Percentiles rank a stretch among this genome's conserved stretches.
Conservation (phyloP, 106 monocot species). For the Ottelia alismoides region DNA sequence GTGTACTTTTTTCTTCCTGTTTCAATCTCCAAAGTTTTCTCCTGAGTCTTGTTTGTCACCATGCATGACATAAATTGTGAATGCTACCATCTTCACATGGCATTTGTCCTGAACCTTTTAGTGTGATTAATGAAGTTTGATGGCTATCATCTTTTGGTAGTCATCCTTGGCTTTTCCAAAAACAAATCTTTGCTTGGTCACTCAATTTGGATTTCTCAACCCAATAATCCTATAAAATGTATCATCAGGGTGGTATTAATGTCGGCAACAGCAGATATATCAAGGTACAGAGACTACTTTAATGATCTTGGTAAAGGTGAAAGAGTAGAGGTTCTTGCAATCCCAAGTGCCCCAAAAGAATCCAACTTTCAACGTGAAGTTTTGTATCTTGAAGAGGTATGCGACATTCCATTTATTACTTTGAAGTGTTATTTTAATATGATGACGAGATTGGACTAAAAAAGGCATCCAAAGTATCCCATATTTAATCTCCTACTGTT, state of each 20-base stretch:
- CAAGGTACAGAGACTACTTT: slow-evolving; percentile 74
- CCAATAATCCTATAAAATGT: too few relatives aligned
- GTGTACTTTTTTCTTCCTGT: neutral
- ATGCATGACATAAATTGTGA: too few relatives aligned
- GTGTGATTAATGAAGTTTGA: too few relatives aligned
- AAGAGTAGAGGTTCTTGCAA: slow-evolving; percentile 85
- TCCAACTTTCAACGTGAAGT: slow-evolving; percentile 56
- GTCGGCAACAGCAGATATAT: slow-evolving; percentile 87
- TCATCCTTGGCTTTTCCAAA: too few relatives aligned
- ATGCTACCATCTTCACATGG: too few relatives aligned
- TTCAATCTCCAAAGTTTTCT: neutral
- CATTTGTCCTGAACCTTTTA: too few relatives aligned
- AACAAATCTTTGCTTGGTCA: too few relatives aligned
- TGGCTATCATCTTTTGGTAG: too few relatives aligned
- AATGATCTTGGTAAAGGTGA: slow-evolving; percentile 66
- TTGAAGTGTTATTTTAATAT: neutral
- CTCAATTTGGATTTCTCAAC: too few relatives aligned
- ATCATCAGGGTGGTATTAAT: slow-evolving; percentile 62
- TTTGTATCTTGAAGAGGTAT: slow-evolving; percentile 63
- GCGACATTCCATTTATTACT: neutral
- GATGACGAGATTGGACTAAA: too few relatives aligned
- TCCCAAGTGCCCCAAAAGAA: slow-evolving; percentile 37
- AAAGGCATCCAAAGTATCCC: too few relatives aligned
- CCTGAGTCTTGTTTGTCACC: neutral
- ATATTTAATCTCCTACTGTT: too few relatives aligned